Base-by-base conservation (phyloP, 1,139 yeast genomes). In the Pichia sp. region DNA sequence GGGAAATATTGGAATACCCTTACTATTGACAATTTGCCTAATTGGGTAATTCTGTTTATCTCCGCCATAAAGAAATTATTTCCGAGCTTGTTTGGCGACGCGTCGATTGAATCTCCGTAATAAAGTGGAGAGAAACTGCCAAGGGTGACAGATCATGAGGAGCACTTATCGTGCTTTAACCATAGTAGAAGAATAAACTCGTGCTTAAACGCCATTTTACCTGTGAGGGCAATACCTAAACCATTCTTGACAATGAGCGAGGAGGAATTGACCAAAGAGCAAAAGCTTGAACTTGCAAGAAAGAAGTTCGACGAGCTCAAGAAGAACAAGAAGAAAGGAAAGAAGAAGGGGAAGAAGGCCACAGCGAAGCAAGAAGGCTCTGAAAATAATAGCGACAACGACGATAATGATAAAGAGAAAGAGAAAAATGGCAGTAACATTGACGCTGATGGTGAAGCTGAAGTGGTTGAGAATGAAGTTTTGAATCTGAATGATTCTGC, bases 271-370 rank as follows among this genome's bases (percentile, higher is more conserved):
- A 39, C 52, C 5, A 69, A 69, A 38, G 76, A 69, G 42, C 74
- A 71, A 50, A 62, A 74, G 51, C 57, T 73, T 30, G 77, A 71
- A 44, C 67, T 69, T 2, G 78, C 79, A 5, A 62, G 75, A 46
- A 69, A 67, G 57, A 69, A 67, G 48, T 69, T 67, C 44, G 76
- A 70, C 41, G 76, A 69, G 42, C 57, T 72, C 60, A 71, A 72
- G 59, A 53, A 53, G 42, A 53, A 53, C 44, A 55, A 47, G 42
- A 50, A 50, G 45, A 45, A 46, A 33, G 30, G 31, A 7, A 49
- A 49, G 44, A 48, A 48, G 42, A 46, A 45, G 33, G 30, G 33
- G 14, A 45, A 47, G 40, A 44, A 44, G 38, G 20, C 13, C 12
- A 8, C 21, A 5, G 35, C 30, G 44, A 38, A 24, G 61, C 22